Base-by-base conservation (phyloP, 129 eudicot genomes). In the Dittrichia graveolens region DNA sequence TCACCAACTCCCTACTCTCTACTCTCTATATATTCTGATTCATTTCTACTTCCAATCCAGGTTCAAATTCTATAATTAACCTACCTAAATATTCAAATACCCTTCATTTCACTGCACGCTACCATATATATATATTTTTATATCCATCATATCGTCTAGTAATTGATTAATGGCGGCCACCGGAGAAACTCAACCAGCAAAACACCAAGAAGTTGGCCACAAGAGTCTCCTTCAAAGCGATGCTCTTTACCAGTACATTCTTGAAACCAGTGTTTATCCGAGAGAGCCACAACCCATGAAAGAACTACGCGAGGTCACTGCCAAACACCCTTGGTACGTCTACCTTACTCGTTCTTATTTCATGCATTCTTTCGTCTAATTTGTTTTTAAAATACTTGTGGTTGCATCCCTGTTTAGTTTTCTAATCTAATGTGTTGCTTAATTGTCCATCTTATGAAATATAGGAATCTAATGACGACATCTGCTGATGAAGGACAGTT, bases 401-500 rank as follows among this genome's bases (percentile, higher is more conserved):
- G n/a, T n/a, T n/a, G n/a, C n/a, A n/a, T n/a, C n/a, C n/a, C n/a
- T n/a, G 3, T 15, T 53, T n/a, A 14, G 7, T 31, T 62, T 47
- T 55, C 61, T 47, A 40, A 24, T 24, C 2, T 0, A 48, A 18
- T 18, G 12, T 37, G 50, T 61, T 42, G 5, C 8, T 53, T n/a
- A 63, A 5, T 43, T 12, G 37, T 43, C 3, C 19, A 16, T 7
- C 5, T 3, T 24, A 13, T 44, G 7, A 38, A 44, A 44, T 48
- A 6, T 19, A 84, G 88, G 89, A 84, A 84, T 59, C 72, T 84
- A 1, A 81, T 85, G 86, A 85, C 89, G 0, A 85, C 86, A 3
- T 85, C 89, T 2, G 89, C 89, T 0, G 89, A 85, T n/a, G 89
- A 85, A 75, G 86, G 89, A 34, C 89, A 85, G 11, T 85, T 85